Evolutionary conservation across 1,284 basidiomycete genomes (phyloP).

Genomic region (Earliella scabrosa): DNA sequence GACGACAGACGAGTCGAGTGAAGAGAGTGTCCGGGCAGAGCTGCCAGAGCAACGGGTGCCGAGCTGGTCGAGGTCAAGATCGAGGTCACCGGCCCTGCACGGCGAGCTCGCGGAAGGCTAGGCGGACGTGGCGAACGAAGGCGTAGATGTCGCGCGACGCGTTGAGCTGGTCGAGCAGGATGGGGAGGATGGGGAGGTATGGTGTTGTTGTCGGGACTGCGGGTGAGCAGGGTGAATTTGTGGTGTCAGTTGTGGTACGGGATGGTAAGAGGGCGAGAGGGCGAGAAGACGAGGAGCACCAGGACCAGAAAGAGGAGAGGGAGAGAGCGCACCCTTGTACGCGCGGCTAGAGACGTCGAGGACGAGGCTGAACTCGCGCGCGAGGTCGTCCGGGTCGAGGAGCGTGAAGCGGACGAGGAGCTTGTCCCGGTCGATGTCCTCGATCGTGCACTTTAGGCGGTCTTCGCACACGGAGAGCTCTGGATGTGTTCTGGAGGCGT

Average conservation of each 20-base stretch:
- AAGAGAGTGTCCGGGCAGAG: no score
- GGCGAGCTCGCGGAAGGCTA: slow-evolving; percentile 41
- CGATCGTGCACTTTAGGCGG: slow-evolving; percentile 65
- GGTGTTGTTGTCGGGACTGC: slow-evolving; percentile 74
- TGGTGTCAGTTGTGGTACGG: background rate
- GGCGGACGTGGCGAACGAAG: slow-evolving; percentile 63
- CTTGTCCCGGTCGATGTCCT: slow-evolving; percentile 75
- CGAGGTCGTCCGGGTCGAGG: slow-evolving; percentile 58
- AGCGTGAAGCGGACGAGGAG: slow-evolving; percentile 76
- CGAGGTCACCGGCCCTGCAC: slow-evolving; percentile 18
- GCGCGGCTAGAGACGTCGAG: slow-evolving; percentile 66
- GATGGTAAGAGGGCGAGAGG: background rate
- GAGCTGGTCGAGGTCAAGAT: no score
- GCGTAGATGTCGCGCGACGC: slow-evolving; percentile 61
- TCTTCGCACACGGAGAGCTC: slow-evolving; percentile 66
- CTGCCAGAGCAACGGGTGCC: no score
- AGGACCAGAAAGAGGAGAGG: background rate
- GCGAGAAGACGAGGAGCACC: background rate
- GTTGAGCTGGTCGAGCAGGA: slow-evolving; percentile 68
- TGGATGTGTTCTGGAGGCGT: slow-evolving; percentile 57
- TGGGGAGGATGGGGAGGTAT: slow-evolving; percentile 60
- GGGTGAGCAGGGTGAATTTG: background rate
- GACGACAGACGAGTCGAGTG: no score
- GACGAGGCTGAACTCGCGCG: slow-evolving; percentile 75
- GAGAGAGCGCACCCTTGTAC: slow-evolving; percentile 65